Base-by-base conservation (phyloP, 2,329 filamentous ascomycete genomes). In the Aureobasidium sp. region DNA sequence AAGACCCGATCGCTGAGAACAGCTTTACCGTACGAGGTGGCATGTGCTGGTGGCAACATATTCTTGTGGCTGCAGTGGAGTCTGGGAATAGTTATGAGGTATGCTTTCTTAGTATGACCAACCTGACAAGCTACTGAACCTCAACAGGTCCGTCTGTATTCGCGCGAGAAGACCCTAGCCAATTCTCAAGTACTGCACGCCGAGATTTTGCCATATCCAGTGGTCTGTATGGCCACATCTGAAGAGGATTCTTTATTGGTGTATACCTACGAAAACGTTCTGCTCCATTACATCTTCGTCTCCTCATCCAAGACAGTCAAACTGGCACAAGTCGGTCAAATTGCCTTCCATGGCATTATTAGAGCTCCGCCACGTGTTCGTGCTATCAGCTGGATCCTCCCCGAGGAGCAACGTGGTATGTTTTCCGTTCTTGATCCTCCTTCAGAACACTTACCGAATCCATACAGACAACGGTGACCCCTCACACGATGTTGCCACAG, bases 1-100 rank as follows among this genome's bases (percentile, higher is more conserved):
- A 88, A 53, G 91, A 92, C 68, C 83, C 87, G 29, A 84, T 83
- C 34, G 83, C 87, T 70, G 94, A 97, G 74, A 91, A 92, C 68
- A 90, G 92, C 65, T 99, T 99, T 71, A 86, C 91, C 27, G 90
- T 99, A 15, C 83, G 92, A 65, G 94, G 94, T 53, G 94, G 94
- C 7, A 96, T 99, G 92, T 97, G 93, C 73, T 99, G 94, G 94
- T 92, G 96, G 72, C 91, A 96, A 67, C 93, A 99, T 75, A 89
- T 97, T 36, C 80, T 99, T 20, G 90, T 97, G 62, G 92, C 91
- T 42, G 91, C 93, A 4, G 87, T 97, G n/a, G 94, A 99, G 74
- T 87, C 85, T 60, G 89, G 89, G 67, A 84, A 87, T 67, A 86
- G 86, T 26, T 91, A 91, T 69, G 89, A 96, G 78, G 82, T 84